Base-by-base conservation (phyloP, 139 green algal genomes). In the Micractinium sp. region DNA sequence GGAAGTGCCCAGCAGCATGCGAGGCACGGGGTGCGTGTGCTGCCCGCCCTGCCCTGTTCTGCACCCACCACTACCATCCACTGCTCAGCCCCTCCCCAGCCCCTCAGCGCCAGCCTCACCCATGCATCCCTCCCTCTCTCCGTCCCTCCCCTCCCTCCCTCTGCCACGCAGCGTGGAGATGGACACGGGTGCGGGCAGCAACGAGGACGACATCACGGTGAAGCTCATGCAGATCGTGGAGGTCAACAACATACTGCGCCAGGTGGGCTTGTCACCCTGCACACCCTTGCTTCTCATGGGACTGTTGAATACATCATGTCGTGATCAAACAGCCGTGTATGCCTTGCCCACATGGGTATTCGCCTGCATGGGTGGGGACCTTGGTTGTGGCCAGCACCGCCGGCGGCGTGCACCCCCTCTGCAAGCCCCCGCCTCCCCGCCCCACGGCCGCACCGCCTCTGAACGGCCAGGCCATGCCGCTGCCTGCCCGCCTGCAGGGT, bases 151-250 rank as follows among this genome's bases (percentile, higher is more conserved):
- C 31, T 31, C n/a, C 12, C n/a, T 39, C 1, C n/a, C 73, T n/a
- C n/a, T n/a, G 19, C n/a, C n/a, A n/a, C 7, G 78, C 78, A 96
- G 90, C n/a, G 97, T 99, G 82, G 97, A 99, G 91, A 98, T 99
- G 98, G 98, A 99, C 88, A 81, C 83, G 74, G 96, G 95, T 0
- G 91, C 92, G 29, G 96, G 97, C 12, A 97, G 89, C 76, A 99
- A 99, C 86, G 98, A 99, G 95, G 98, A 99, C 90, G 98, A 99
- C 94, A 97, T 99, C 89, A 99, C 97, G 29, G 98, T 99, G 93
- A 99, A 98, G 93, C 94, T 99, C 85, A 97, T 97, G 93, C 93
- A 96, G 75, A 97, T 98, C 90, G 97, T 99, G 74, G 97, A 99
- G 89, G 94, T 90, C 80, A 96, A 96, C 90, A 96, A 94, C 88